phyloP scores from a whole-genome alignment of 2,329 filamentous ascomycete species.

The Verticillium albo-atrum region DNA sequence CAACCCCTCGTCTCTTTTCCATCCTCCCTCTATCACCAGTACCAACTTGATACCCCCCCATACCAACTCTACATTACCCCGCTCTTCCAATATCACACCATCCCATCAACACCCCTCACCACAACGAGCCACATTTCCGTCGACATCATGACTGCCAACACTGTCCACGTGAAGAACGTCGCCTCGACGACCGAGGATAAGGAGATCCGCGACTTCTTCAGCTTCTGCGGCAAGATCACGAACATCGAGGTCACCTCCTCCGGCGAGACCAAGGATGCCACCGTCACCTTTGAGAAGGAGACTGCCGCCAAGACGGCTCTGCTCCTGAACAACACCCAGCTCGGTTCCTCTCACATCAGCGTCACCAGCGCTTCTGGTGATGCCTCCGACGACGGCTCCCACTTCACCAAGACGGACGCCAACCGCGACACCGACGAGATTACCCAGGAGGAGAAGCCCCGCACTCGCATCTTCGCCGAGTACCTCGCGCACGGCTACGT shows the following conservation, averaged over 20 bases:
- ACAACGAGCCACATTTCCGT: neutral
- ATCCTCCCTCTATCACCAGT: neutral
- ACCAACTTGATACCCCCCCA: neutral
- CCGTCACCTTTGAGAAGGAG: slow-evolving; percentile 95
- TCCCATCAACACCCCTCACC: slow-evolving; percentile 4
- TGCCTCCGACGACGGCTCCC: slow-evolving; percentile 53
- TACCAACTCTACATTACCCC: neutral
- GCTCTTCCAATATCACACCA: slow-evolving; percentile 5
- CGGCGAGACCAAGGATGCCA: slow-evolving; percentile 72
- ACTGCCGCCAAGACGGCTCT: slow-evolving; percentile 96
- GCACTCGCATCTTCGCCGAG: slow-evolving; percentile 88
- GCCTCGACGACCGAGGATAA: slow-evolving; percentile 75
- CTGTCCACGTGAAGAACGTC: slow-evolving; percentile 89
- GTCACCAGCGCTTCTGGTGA: slow-evolving; percentile 65
- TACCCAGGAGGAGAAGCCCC: slow-evolving; percentile 94
- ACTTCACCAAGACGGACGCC: slow-evolving; percentile 46
- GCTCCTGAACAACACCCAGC: slow-evolving; percentile 93
- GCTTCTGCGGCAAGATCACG: slow-evolving; percentile 92
- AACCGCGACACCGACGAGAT: slow-evolving; percentile 65
- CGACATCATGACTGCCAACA: slow-evolving; percentile 52
- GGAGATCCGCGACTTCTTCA: slow-evolving; percentile 96
- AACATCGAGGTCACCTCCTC: slow-evolving; percentile 69
- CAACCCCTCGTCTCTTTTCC: neutral
- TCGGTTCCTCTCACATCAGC: slow-evolving; percentile 79
- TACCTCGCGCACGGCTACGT: slow-evolving; percentile 95